Base-by-base conservation (phyloP, 768 basidiomycete species). In the Floccularia luteovirens region DNA sequence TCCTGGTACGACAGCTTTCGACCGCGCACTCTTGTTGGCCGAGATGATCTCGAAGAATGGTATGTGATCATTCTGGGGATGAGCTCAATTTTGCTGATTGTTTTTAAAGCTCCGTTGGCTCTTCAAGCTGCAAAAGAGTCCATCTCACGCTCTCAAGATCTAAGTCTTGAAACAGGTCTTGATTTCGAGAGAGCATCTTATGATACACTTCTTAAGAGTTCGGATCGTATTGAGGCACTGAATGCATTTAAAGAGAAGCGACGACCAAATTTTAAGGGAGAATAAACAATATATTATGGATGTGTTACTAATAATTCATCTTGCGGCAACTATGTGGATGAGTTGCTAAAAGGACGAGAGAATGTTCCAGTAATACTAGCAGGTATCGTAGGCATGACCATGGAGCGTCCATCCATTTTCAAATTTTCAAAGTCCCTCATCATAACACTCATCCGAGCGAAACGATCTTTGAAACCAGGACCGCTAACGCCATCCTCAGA, bases 181-280 rank as follows among this genome's bases (percentile, higher is more conserved):
- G 89, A 93, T 56, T 88, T 93, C 46, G 92, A 96, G 58, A 72
- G 86, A 24, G 79, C 80, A 4, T 77, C 85, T 10, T 97, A 97
- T 45, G 85, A 94, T 48, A 72, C 75, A 2, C 68, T 97, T 14
- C 66, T 96, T 16, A 67, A 70, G 24, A 82, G 72, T 5, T 70
- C 77, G 46, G 92, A 97, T 57, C 75, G 92, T 14, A 48, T 71
- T 4, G 92, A 97, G 60, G 92, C 91, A 3, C 65, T 96, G 27
- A 61, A 76, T 38, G 92, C 92, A 11, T 96, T 94, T 65, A 79
- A 72, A 50, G 85, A 87, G 61, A 93, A 92, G 58, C 68, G 91
- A 30, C 60, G 61, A 8, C 88, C 91, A 0, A 58, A 79, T 23
- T 94, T 92, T 62, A 79, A 68, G 53, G 91, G 91, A 12, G 82